Evolutionary conservation across 73 alveolate genomes (phyloP).

Genomic region (Paramecium sonneborni): DNA sequence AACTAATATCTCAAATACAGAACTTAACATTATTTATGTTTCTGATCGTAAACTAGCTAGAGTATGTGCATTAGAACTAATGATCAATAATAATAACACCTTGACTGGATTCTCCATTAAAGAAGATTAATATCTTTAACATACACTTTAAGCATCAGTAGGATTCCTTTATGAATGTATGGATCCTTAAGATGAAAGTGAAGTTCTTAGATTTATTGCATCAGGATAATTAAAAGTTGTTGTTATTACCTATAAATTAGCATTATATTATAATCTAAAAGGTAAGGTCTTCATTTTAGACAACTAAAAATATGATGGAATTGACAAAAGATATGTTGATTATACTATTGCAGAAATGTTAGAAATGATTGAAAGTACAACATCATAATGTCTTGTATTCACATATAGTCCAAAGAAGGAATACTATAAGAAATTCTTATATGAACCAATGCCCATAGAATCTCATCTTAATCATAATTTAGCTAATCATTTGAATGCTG

Average conservation of each 20-base stretch:
- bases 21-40: conserved; percentile 75
- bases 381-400: conserved; percentile 77
- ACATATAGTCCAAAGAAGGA: conserved; percentile 89
- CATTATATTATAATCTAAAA: neutral
- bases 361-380: conserved; percentile 96
- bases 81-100: neutral
- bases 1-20: neutral
- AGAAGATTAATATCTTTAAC: conserved; percentile 70
- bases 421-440: conserved; percentile 95
- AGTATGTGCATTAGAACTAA: conserved; percentile 67
- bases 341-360: conserved; percentile 97
- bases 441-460: conserved; percentile 99
- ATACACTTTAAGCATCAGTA: conserved; percentile 76
- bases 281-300: conserved; percentile 85
- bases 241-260: conserved; percentile 45
- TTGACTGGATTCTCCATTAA: neutral
- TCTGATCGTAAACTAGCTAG: conserved; percentile 84
- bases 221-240: conserved; percentile 15
- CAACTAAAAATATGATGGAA: conserved; percentile 93
- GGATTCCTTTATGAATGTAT: conserved; percentile 84
- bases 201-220: conserved; percentile 75
- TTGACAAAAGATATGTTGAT: conserved; percentile 94
- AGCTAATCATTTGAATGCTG: conserved; percentile 97
- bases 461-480: conserved; percentile 91
- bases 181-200: conserved; percentile 74